Conservation (phyloP, 306 rosid species). For the Prunus salicina region DNA sequence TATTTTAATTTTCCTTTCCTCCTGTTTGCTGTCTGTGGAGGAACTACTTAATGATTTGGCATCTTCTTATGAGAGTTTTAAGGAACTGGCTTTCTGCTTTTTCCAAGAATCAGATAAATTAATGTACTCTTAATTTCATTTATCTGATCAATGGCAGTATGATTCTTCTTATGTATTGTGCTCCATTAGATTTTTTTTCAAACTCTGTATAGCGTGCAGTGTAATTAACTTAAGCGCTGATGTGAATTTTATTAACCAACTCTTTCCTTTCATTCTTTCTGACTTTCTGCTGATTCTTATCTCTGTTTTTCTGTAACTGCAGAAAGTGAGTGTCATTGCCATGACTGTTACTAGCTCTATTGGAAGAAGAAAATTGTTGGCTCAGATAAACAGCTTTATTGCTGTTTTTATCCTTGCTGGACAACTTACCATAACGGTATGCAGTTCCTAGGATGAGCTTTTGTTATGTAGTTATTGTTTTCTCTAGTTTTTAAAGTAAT, state of each 20-base stretch:
- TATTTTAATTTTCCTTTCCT: neutral
- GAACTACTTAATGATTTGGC: neutral
- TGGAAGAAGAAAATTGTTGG: constrained; percentile 78
- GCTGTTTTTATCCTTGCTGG: constrained; percentile 90
- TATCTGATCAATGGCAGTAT: neutral
- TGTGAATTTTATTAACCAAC: no score
- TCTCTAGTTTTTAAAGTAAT: neutral
- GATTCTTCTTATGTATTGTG: neutral
- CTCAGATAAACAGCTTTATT: constrained; percentile 88
- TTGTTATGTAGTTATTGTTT: neutral
- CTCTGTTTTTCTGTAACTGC: constrained; percentile 28
- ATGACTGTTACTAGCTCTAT: constrained; percentile 70
- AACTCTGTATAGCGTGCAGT: no score
- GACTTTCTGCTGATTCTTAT: constrained; percentile 18
- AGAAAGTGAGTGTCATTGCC: constrained; percentile 89
- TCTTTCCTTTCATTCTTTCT: no score
- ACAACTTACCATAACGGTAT: constrained; percentile 84
- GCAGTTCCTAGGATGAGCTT: constrained; percentile 11
- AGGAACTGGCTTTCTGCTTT: neutral
- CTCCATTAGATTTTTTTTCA: neutral
- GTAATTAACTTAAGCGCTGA: no score
- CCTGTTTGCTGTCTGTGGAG: neutral
- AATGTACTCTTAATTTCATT: neutral
- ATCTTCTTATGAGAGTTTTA: neutral
- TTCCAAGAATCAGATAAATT: neutral